Conservation (phyloP, 345 rosid genomes). For the Sisymbrium irio region DNA sequence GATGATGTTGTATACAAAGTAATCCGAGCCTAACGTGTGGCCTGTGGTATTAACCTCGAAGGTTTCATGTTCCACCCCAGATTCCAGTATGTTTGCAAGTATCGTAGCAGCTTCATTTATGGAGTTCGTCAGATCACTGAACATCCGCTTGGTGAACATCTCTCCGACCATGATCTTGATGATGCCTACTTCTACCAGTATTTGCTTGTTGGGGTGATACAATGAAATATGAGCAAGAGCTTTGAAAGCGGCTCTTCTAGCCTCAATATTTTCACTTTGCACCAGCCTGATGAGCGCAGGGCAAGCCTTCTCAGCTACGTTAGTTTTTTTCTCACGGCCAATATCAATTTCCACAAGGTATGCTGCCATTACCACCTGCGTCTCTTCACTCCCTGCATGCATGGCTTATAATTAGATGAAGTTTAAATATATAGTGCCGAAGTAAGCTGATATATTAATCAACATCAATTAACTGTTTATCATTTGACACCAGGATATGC, state of each 20-base stretch:
- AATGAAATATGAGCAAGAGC: slow-evolving; percentile 72
- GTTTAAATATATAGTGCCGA: slow-evolving; percentile 1
- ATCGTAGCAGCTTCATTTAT: slow-evolving; percentile 68
- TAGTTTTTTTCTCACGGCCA: slow-evolving; percentile 52
- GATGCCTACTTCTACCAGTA: slow-evolving; percentile 57
- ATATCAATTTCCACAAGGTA: slow-evolving; percentile 67
- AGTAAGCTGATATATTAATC: background rate
- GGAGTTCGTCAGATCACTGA: slow-evolving; percentile 56
- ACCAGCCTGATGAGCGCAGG: slow-evolving; percentile 63
- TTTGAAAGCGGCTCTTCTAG: slow-evolving; percentile 59
- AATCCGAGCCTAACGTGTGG: slow-evolving; percentile 66
- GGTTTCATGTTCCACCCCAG: slow-evolving; percentile 58
- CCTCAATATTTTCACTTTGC: slow-evolving; percentile 48
- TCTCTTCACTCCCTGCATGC: slow-evolving; percentile 66
- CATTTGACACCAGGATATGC: background rate
- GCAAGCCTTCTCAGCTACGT: slow-evolving; percentile 68
- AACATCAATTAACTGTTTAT: background rate
- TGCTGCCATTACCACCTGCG: slow-evolving; percentile 65
- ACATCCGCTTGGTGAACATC: slow-evolving; percentile 55
- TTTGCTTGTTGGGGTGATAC: slow-evolving; percentile 55
- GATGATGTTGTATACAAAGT: slow-evolving; percentile 59
- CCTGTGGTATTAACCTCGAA: slow-evolving; percentile 57
- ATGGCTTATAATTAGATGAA: background rate
- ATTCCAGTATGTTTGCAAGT: slow-evolving; percentile 72
- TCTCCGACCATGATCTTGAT: slow-evolving; percentile 66